Evolutionary conservation across 768 basidiomycete genomes (phyloP).

Genomic region (Tulasnella sp.): DNA sequence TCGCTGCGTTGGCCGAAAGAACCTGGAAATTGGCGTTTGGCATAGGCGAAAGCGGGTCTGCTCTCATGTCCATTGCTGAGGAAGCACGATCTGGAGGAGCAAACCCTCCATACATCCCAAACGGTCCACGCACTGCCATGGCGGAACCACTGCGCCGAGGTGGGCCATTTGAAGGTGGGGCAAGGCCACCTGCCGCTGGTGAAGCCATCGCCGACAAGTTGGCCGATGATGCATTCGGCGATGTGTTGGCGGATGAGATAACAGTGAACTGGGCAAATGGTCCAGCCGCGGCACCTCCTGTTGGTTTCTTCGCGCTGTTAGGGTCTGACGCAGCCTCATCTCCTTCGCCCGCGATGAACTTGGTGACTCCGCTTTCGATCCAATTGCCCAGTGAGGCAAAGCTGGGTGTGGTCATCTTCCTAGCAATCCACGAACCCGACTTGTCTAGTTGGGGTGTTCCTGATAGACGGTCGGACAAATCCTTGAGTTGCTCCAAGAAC

Average conservation of each 20-base stretch:
- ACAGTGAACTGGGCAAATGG: slow-evolving; percentile 92
- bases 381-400: slow-evolving; percentile 88
- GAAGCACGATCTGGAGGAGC: slow-evolving; percentile 60
- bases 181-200: slow-evolving; percentile 33
- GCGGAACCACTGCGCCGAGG: slow-evolving; percentile 59
- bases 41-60: slow-evolving; percentile 42
- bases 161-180: slow-evolving; percentile 33
- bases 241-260: slow-evolving; percentile 76
- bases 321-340: slow-evolving; percentile 39
- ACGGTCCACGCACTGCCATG: slow-evolving; percentile 53
- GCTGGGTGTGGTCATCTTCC: slow-evolving; percentile 86
- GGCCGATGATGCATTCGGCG: slow-evolving; percentile 70
- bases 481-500: slow-evolving; percentile 70
- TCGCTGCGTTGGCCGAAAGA: slow-evolving; percentile 51
- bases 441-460: slow-evolving; percentile 73
- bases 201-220: slow-evolving; percentile 43
- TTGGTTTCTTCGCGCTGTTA: neutral
- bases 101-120: slow-evolving; percentile 39
- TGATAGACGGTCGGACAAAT: slow-evolving; percentile 71
- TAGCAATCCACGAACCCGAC: slow-evolving; percentile 76
- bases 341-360: slow-evolving; percentile 91
- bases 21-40: slow-evolving; percentile 47
- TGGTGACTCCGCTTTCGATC: slow-evolving; percentile 88
- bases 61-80: slow-evolving; percentile 69
- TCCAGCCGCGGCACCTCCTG: slow-evolving; percentile 53